phyloP scores from a whole-genome alignment of 106 monocot species.

The Dendrobium officinale region DNA sequence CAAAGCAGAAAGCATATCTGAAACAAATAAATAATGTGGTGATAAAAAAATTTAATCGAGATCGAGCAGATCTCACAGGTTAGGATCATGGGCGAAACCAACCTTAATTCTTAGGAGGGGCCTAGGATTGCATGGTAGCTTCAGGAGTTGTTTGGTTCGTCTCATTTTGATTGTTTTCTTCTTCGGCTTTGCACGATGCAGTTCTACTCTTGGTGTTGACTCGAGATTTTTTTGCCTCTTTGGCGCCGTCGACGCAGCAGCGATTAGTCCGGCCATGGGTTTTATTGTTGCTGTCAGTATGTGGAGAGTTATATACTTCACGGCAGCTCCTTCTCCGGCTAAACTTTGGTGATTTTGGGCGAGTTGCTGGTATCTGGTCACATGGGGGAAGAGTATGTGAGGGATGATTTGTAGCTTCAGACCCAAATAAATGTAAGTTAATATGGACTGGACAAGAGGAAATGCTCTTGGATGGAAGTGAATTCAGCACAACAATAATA shows the following conservation, averaged over 20 bases:
- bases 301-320: conserved; percentile 16
- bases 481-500: too few relatives aligned
- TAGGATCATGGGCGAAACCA: neutral
- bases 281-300: conserved; percentile 4
- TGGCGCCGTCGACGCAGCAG: conserved; percentile 16
- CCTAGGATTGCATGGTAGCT: neutral
- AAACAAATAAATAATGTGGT: too few relatives aligned
- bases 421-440: too few relatives aligned
- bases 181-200: neutral
- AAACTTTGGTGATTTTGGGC: conserved; percentile 58
- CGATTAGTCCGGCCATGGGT: conserved; percentile 2
- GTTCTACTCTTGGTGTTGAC: neutral
- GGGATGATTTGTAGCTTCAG: too few relatives aligned
- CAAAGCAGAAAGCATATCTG: too few relatives aligned
- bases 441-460: too few relatives aligned
- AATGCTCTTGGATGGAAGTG: too few relatives aligned
- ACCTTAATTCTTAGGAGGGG: too few relatives aligned
- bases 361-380: conserved; percentile 45
- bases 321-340: conserved; percentile 42
- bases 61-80: neutral
- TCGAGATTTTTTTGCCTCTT: neutral
- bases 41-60: neutral
- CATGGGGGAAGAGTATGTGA: neutral
- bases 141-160: neutral
- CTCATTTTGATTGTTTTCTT: neutral